A percentile compares a stretch with the other conserved stretches of the same genome.
phyloP scores from a whole-genome alignment of 2,329 filamentous ascomycete genomes.

The Talaromyces pinophilus region DNA sequence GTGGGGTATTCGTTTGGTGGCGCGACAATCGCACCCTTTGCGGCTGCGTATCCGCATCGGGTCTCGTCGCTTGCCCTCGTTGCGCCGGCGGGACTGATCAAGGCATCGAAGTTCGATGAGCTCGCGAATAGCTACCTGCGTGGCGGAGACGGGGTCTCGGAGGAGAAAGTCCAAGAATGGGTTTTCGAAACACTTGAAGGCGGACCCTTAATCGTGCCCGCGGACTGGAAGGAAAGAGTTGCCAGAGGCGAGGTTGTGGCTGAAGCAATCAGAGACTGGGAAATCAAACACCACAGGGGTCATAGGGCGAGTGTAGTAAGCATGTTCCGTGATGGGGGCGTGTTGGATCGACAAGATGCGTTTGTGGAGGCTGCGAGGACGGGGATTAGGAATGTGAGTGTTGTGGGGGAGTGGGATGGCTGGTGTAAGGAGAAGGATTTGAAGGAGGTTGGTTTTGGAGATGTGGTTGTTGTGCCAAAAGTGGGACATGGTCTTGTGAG shows the following conservation, averaged over 20 bases:
- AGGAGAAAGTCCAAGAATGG: slow-evolving; percentile 35
- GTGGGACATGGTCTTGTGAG: slow-evolving; percentile 47
- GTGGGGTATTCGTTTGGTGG: slow-evolving; percentile 56
- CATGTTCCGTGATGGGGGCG: slow-evolving; percentile 50
- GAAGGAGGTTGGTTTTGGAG: slow-evolving; percentile 34
- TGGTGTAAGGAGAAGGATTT: slow-evolving; percentile 38
- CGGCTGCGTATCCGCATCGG: slow-evolving; percentile 31
- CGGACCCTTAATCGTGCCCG: slow-evolving; percentile 44
- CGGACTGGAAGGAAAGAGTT: slow-evolving; percentile 50
- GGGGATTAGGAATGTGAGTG: slow-evolving; percentile 32
- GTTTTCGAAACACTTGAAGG: slow-evolving; percentile 49
- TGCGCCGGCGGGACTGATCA: slow-evolving; percentile 14
- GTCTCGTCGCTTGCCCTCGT: slow-evolving; percentile 41
- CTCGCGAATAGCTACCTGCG: slow-evolving; percentile 23
- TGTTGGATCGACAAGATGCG: slow-evolving; percentile 40
- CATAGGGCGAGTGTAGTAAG: slow-evolving; percentile 51
- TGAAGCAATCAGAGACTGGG: slow-evolving; percentile 52
- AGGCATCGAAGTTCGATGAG: slow-evolving; percentile 1
- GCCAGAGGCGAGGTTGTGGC: slow-evolving; percentile 49
- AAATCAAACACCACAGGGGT: slow-evolving; percentile 49
- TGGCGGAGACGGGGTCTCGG: slow-evolving; percentile 35
- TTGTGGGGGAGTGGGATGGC: slow-evolving; percentile 44
- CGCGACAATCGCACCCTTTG: slow-evolving; percentile 43
- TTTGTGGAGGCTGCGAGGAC: slow-evolving; percentile 34
- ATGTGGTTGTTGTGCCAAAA: slow-evolving; percentile 41